Evolutionary conservation across 345 rosid species (phyloP).

Genomic region (Acer saccharum): DNA sequence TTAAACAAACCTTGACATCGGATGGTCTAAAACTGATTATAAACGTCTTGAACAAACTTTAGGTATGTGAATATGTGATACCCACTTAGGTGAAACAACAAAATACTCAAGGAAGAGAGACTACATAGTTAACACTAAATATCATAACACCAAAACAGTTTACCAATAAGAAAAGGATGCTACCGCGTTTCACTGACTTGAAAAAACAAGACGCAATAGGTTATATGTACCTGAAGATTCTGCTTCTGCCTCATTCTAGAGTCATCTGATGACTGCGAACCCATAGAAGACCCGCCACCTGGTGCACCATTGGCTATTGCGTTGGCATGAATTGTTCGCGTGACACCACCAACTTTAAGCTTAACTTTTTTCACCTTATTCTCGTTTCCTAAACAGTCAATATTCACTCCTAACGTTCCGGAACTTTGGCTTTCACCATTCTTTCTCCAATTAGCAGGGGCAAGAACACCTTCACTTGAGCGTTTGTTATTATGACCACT

Average conservation of each 20-base stretch:
- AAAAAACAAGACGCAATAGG: slow-evolving; percentile 13
- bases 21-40: background rate
- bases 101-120: slow-evolving; percentile 4
- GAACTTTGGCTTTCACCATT: slow-evolving; percentile 50
- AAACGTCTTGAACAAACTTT: background rate
- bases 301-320: slow-evolving; percentile 50
- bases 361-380: slow-evolving; percentile 67
- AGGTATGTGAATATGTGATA: background rate
- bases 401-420: slow-evolving; percentile 35
- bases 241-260: slow-evolving; percentile 36
- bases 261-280: slow-evolving; percentile 36
- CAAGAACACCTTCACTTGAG: slow-evolving; percentile 76
- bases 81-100: background rate
- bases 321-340: slow-evolving; percentile 51
- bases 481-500: slow-evolving; percentile 42
- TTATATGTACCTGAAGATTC: slow-evolving; percentile 48
- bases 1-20: background rate
- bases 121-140: background rate
- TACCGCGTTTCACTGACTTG: background rate
- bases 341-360: slow-evolving; percentile 66
- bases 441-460: slow-evolving; percentile 70
- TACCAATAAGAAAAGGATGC: background rate
- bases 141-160: slow-evolving; percentile 11
- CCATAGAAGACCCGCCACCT: slow-evolving; percentile 47
- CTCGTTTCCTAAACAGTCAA: slow-evolving; percentile 43